Conservation (phyloP, 1,139 yeast species). For the Suhomyces kunorum region DNA sequence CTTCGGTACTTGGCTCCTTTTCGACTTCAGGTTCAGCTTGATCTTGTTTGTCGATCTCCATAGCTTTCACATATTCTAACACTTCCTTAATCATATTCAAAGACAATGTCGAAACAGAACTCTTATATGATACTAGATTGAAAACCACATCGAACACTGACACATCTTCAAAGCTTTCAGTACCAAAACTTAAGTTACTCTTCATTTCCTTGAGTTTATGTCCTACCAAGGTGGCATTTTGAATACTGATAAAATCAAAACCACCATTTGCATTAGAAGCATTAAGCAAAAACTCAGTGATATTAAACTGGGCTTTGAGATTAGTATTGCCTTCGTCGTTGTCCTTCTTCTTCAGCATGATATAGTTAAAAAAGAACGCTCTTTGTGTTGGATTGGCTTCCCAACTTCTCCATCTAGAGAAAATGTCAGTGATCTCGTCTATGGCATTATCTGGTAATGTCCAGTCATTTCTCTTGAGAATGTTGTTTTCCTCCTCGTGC, state of each 20-base stretch:
- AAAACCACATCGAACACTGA: slow-evolving; percentile 19
- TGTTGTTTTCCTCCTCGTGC: slow-evolving; percentile 31
- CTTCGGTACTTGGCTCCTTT: no score
- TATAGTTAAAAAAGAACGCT: slow-evolving; percentile 51
- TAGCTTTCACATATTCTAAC: slow-evolving; percentile 3
- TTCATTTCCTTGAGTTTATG: slow-evolving; percentile 10
- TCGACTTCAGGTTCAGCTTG: background rate
- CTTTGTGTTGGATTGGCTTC: slow-evolving; percentile 56
- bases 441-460: slow-evolving; percentile 54
- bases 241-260: slow-evolving; percentile 20
- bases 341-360: slow-evolving; percentile 28
- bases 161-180: slow-evolving; percentile 17
- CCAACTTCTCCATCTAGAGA: slow-evolving; percentile 91
- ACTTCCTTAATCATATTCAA: slow-evolving; percentile 15
- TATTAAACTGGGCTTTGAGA: slow-evolving; percentile 5
- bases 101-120: slow-evolving; percentile 25
- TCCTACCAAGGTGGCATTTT: slow-evolving; percentile 15
- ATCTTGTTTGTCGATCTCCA: background rate
- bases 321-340: slow-evolving; percentile 4
- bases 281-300: slow-evolving; percentile 12
- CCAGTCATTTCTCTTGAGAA: slow-evolving; percentile 28
- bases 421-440: slow-evolving; percentile 55
- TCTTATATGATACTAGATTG: slow-evolving; percentile 26
- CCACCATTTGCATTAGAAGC: slow-evolving; percentile 9
- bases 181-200: slow-evolving; percentile 15